phyloP scores from a whole-genome alignment of 176 grass and related monocot species.

The Avena eriantha region DNA sequence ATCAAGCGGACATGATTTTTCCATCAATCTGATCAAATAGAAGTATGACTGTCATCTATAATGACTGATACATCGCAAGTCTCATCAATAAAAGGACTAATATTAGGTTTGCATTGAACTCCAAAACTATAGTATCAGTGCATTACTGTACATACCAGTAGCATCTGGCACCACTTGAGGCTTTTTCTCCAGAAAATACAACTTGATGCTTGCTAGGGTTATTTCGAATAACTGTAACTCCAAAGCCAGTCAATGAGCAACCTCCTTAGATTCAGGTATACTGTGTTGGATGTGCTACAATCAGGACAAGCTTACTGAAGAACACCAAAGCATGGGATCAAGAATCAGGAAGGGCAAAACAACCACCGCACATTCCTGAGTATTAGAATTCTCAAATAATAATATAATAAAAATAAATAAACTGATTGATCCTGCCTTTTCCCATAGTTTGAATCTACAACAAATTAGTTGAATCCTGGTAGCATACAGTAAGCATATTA shows the following conservation, averaged over 20 bases:
- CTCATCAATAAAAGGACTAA: background rate
- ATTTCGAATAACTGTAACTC: conserved; percentile 41
- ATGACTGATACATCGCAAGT: background rate
- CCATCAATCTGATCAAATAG: background rate
- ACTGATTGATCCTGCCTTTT: background rate
- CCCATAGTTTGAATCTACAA: background rate
- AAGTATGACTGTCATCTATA: background rate
- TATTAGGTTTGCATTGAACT: background rate
- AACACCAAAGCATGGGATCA: background rate
- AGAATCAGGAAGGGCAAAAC: background rate
- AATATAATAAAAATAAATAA: background rate
- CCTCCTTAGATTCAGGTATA: conserved; percentile 55
- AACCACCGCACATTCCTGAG: background rate
- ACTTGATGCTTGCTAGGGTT: background rate
- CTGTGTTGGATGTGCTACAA: conserved; percentile 56
- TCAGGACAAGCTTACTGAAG: conserved; percentile 47
- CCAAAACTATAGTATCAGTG: conserved; percentile 6
- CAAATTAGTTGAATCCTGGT: background rate
- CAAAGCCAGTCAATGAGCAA: conserved; percentile 44
- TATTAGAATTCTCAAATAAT: background rate
- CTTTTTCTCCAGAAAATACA: background rate
- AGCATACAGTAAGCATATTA: background rate
- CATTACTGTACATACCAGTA: conserved; percentile 10
- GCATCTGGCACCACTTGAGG: background rate
- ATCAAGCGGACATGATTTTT: background rate